Base-by-base conservation (phyloP, 257 asterid species). In the Gentiana straminea region DNA sequence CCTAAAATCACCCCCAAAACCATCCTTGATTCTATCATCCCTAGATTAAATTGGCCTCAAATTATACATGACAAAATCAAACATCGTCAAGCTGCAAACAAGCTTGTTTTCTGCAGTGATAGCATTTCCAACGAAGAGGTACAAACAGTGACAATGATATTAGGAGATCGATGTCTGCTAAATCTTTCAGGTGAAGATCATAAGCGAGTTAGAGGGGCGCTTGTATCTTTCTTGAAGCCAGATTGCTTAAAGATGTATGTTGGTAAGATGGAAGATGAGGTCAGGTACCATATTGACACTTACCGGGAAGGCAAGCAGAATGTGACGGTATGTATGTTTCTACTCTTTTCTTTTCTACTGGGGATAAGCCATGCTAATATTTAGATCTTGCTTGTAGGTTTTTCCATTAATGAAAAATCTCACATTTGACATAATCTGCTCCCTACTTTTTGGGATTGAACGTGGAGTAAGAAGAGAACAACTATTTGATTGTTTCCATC, bases 61-160 rank as follows among this genome's bases (percentile, higher is more conserved):
- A n/a, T n/a, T n/a, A n/a, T n/a, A n/a, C n/a, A n/a, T n/a, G n/a
- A n/a, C n/a, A n/a, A n/a, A n/a, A n/a, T 87, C 37, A 78, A 81
- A 15, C 35, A 75, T 50, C 92, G 96, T 9, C 89, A 66, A 61
- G 89, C 86, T n/a, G 96, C 94, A 35, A 87, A 87, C 77, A 87
- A 72, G 73, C 64, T 87, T 50, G 68, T 84, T 2, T 84, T 84
- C 66, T 51, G 79, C 2, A 60, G 70, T 15, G 86, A 84, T 45
- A 74, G 73, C 13, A 63, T 57, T 58, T 64, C 66, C 9, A 8
- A 78, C 58, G 79, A 75, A 13, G 94, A 80, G 65, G 69, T 84
- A 0, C 72, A 73, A 4, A 84, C 92, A 0, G 60, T 82, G 52
- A 84, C 54, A 69, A 77, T 64, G 89, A 78, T 82, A 41, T 54